Conservation (phyloP, 495 filamentous ascomycete species). For the Penicillium chermesinum region DNA sequence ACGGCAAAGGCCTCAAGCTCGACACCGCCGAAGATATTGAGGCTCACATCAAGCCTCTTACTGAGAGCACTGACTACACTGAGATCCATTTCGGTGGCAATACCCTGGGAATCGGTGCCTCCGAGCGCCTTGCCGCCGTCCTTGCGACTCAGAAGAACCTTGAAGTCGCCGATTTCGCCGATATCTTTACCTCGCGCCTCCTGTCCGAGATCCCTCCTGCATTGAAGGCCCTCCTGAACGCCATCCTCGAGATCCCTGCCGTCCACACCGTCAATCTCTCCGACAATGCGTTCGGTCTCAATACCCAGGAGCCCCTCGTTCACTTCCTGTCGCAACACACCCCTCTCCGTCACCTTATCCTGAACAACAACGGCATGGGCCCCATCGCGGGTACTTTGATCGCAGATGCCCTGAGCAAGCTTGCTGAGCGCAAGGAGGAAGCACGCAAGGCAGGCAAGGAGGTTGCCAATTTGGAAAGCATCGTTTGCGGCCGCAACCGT, state of each 20-base stretch:
- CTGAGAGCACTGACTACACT: slow-evolving; percentile 67
- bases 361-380: slow-evolving; percentile 98
- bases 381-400: slow-evolving; percentile 82
- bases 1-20: slow-evolving; percentile 86
- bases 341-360: slow-evolving; percentile 83
- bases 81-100: slow-evolving; percentile 83
- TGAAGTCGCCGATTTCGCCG: slow-evolving; percentile 81
- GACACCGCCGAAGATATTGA: slow-evolving; percentile 81
- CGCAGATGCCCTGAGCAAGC: slow-evolving; percentile 67
- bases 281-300: slow-evolving; percentile 96
- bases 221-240: slow-evolving; percentile 74
- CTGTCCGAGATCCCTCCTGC: slow-evolving; percentile 91
- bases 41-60: slow-evolving; percentile 70
- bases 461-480: slow-evolving; percentile 79
- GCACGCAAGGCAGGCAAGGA: slow-evolving; percentile 62
- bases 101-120: slow-evolving; percentile 85
- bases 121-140: slow-evolving; percentile 71
- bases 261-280: slow-evolving; percentile 91
- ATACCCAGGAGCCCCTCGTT: slow-evolving; percentile 76
- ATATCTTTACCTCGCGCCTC: slow-evolving; percentile 94
- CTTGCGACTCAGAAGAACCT: slow-evolving; percentile 76
- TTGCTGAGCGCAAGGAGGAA: slow-evolving; percentile 77
- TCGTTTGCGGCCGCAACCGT: slow-evolving; percentile 92
- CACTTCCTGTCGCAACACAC: slow-evolving; percentile 81
- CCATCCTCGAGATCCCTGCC: slow-evolving; percentile 74